phyloP scores from a whole-genome alignment of 2,329 filamentous ascomycete species.

The Colletotrichum sp. region DNA sequence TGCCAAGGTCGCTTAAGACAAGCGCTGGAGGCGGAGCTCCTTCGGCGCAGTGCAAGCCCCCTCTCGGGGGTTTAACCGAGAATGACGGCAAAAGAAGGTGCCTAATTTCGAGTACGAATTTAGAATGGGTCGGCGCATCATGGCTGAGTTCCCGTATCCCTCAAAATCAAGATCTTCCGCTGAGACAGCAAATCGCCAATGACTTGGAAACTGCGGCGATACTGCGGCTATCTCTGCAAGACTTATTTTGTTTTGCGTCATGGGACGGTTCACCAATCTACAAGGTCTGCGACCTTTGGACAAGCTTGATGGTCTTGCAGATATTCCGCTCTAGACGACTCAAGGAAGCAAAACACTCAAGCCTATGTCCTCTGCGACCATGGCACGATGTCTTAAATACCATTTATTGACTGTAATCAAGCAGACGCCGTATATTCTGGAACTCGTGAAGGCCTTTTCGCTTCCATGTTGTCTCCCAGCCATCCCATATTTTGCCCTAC shows the following conservation, averaged over 20 bases:
- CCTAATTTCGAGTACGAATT: background rate
- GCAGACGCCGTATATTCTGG: background rate
- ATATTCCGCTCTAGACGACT: background rate
- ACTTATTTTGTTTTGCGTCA: background rate
- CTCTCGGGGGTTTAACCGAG: background rate
- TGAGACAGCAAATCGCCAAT: background rate
- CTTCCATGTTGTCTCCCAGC: background rate
- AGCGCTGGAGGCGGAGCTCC: background rate
- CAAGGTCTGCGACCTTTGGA: no score
- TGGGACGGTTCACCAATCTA: background rate
- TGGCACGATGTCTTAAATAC: background rate
- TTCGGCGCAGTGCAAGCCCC: background rate
- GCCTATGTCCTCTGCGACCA: background rate
- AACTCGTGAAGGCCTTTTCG: background rate
- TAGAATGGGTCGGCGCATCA: background rate
- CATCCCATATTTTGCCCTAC: background rate
- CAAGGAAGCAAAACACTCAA: background rate
- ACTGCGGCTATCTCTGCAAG: background rate
- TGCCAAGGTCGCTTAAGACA: background rate
- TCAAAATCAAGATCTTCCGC: background rate
- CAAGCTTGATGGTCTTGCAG: background rate
- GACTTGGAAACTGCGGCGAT: background rate
- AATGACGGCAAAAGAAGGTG: background rate
- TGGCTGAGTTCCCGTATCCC: background rate
- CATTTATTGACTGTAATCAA: background rate